These are phyloP conservation scores for Rhizoctonia solani DNA, from an alignment of 1,284 basidiomycete species.

Conservation along the genomic window DNA sequence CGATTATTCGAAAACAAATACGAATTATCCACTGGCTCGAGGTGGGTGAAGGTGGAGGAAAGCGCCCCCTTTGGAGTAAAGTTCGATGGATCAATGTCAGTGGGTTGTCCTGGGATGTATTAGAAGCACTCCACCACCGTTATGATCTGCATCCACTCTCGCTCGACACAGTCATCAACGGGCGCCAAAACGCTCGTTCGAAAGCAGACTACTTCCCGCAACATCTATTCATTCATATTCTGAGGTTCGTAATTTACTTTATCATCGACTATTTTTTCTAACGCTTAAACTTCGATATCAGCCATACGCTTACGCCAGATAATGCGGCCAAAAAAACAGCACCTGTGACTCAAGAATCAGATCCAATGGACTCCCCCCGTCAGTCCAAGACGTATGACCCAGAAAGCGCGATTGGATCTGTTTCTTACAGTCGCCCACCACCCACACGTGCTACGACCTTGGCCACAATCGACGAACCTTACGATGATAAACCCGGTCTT, in stretches of 20 bases:
- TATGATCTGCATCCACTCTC: conserved; percentile 67
- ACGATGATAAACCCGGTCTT: conserved; percentile 10
- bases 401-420: neutral
- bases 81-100: conserved; percentile 40
- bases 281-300: neutral
- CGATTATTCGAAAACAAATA: conserved; percentile 18
- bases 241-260: conserved; percentile 46
- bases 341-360: conserved; percentile 16
- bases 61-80: conserved; percentile 25
- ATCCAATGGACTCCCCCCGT: conserved; percentile 15
- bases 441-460: neutral
- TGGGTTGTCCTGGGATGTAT: conserved; percentile 39
- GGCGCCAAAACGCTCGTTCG: conserved; percentile 55
- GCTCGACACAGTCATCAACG: conserved; percentile 68
- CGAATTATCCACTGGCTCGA: conserved; percentile 9
- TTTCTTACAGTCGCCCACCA: neutral
- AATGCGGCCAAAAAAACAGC: neutral
- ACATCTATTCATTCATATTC: conserved; percentile 69
- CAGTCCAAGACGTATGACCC: conserved; percentile 27
- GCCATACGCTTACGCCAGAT: conserved; percentile 53
- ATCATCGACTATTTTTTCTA: neutral
- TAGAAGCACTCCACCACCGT: conserved; percentile 23
- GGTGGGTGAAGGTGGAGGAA: neutral
- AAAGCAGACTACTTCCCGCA: conserved; percentile 70
- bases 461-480: neutral